phyloP scores from a whole-genome alignment of 2,329 filamentous ascomycete species.

The Dactylonectria estremocensis region DNA sequence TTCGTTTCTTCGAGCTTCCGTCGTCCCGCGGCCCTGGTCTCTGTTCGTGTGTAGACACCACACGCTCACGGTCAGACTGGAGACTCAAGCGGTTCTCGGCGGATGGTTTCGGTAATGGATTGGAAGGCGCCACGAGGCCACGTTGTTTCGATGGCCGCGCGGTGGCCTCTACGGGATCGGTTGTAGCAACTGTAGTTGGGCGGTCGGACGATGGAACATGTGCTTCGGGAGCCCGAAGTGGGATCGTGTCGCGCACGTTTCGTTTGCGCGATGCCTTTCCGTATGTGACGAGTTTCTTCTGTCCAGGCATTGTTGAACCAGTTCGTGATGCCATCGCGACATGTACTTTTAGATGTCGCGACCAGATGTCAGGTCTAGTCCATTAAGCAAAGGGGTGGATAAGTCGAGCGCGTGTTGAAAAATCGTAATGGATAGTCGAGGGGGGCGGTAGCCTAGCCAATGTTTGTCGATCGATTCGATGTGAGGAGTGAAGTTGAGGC shows the following conservation, averaged over 20 bases:
- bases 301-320: conserved; percentile 40
- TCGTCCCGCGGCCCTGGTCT: conserved; percentile 33
- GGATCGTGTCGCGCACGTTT: conserved; percentile 39
- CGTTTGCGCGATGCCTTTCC: conserved; percentile 48
- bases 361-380: conserved; percentile 30
- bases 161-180: conserved; percentile 22
- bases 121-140: conserved; percentile 33
- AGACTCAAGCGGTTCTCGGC: conserved; percentile 24
- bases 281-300: conserved; percentile 48
- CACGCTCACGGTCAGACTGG: conserved; percentile 17
- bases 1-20: conserved; percentile 43
- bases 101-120: conserved; percentile 34
- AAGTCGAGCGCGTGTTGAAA: conserved; percentile 13
- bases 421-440: conserved; percentile 13
- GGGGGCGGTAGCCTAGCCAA: not conserved
- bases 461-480: conserved; percentile 1
- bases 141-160: conserved; percentile 36
- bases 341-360: conserved; percentile 21
- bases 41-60: conserved; percentile 19
- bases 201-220: conserved; percentile 30
- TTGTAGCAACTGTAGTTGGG: conserved; percentile 18
- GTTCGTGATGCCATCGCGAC: conserved; percentile 41
- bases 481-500: conserved; percentile 3
- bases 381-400: conserved; percentile 15
- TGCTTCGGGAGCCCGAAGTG: conserved; percentile 41